Conservation (phyloP, 1,284 basidiomycete species). For the Apiotrichum brassicae region DNA sequence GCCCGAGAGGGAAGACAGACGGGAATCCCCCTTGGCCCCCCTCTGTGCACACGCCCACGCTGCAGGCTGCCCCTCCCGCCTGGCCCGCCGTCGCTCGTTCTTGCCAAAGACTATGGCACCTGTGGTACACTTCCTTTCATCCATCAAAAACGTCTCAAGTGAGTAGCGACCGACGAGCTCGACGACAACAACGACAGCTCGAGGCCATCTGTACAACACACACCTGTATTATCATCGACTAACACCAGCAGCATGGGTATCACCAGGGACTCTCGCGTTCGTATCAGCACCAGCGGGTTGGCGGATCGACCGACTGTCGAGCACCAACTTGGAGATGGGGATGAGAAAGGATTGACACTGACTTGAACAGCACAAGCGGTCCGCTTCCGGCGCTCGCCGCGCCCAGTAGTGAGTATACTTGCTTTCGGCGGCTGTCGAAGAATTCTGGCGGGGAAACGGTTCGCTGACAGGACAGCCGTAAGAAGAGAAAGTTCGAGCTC, state of each 20-base stretch:
- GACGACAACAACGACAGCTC: background rate
- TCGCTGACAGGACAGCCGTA: constrained; percentile 53
- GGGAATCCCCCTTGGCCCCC: too few species aligned
- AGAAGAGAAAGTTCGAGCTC: constrained; percentile 99
- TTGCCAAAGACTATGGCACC: too few species aligned
- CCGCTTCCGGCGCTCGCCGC: constrained; percentile 2
- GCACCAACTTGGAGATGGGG: background rate
- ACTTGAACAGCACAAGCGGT: background rate
- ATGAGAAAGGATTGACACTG: background rate
- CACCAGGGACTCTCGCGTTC: constrained; percentile 1
- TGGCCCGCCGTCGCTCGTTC: too few species aligned
- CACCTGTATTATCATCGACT: background rate
- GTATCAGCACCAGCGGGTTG: background rate
- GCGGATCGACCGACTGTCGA: background rate
- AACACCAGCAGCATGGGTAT: constrained; percentile 4
- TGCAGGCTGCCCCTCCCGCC: too few species aligned
- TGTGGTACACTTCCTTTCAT: too few species aligned
- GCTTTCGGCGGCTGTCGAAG: too few species aligned
- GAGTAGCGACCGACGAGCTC: background rate
- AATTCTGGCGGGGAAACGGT: too few species aligned
- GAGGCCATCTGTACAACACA: too few species aligned
- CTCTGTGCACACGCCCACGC: too few species aligned
- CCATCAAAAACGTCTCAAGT: background rate
- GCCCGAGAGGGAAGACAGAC: too few species aligned
- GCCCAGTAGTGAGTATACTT: constrained; percentile 1